Evolutionary conservation across 1,139 yeast species (phyloP).

Genomic region (Diutina mesorugosa): DNA sequence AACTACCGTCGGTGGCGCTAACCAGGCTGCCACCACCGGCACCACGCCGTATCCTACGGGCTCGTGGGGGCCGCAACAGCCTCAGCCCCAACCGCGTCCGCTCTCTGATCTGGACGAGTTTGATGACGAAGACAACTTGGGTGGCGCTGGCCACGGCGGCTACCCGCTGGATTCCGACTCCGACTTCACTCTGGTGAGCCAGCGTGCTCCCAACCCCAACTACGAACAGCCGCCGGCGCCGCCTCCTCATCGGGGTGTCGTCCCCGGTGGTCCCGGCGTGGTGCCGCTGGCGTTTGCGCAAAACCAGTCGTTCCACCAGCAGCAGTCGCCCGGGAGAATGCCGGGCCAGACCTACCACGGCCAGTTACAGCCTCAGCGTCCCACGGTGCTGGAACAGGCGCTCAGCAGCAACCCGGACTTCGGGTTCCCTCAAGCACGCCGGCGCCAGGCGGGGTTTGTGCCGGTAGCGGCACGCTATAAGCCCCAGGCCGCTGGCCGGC

Average conservation of each 20-base stretch:
- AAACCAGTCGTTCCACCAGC: neutral
- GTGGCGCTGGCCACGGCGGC: neutral
- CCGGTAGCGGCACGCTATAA: conserved; percentile 1
- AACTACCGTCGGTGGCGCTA: neutral
- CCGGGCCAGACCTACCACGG: neutral
- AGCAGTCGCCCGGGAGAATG: neutral
- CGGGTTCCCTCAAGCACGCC: neutral
- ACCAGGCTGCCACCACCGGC: neutral
- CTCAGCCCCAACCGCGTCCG: conserved; percentile 36
- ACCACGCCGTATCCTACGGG: conserved; percentile 6
- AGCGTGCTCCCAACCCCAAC: neutral
- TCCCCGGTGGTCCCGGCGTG: neutral
- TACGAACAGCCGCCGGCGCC: neutral
- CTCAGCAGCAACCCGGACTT: neutral
- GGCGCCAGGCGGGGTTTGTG: neutral
- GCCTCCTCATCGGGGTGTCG: neutral
- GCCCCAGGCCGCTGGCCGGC: conserved; percentile 1
- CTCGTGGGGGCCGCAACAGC: conserved; percentile 33
- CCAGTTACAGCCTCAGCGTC: neutral
- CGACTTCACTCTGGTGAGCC: conserved; percentile 1
- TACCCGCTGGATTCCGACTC: neutral
- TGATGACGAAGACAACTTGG: neutral
- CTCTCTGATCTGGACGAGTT: conserved; percentile 31
- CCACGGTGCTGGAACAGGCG: neutral
- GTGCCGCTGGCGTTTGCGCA: neutral